A percentile compares a stretch with the other conserved stretches of the same genome.
phyloP scores from a whole-genome alignment of 768 basidiomycete species.

The Russula olivacea region DNA sequence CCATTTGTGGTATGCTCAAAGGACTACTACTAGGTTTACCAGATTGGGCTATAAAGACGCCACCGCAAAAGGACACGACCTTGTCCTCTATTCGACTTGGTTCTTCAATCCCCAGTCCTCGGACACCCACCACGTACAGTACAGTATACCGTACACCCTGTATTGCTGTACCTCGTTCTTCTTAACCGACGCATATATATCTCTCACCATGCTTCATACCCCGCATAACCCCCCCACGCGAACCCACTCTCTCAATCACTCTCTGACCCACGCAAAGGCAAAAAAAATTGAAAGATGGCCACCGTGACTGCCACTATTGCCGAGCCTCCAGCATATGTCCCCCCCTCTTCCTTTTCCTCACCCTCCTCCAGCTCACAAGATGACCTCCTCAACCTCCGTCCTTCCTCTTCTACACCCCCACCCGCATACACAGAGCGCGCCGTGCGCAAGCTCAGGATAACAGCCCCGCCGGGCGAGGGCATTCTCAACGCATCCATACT shows the following conservation, averaged over 20 bases:
- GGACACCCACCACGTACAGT: neutral
- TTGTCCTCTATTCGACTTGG: constrained; percentile 11
- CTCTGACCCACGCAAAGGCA: neutral
- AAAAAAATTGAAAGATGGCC: neutral
- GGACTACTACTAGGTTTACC: neutral
- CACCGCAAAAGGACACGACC: constrained; percentile 13
- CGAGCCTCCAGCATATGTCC: constrained; percentile 14
- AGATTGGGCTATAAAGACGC: constrained; percentile 11
- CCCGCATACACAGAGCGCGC: constrained; percentile 16
- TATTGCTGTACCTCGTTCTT: neutral
- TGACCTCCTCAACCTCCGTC: neutral
- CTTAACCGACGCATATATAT: neutral
- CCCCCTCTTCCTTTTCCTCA: neutral
- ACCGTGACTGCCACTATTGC: neutral
- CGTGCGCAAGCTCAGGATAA: constrained; percentile 9
- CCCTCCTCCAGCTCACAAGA: neutral
- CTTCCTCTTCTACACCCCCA: constrained; percentile 11
- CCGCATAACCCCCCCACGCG: neutral
- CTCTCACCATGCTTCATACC: neutral
- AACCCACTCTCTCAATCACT: neutral
- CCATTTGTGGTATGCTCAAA: constrained; percentile 1
- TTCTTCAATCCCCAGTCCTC: neutral
- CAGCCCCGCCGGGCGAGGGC: constrained; percentile 10
- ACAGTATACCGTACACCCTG: neutral
- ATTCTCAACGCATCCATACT: constrained; percentile 19